Evolutionary conservation across 805 yeast species (phyloP), one percentile per base, ranked within the genome.

Genomic region (Candida jianshihensis): DNA sequence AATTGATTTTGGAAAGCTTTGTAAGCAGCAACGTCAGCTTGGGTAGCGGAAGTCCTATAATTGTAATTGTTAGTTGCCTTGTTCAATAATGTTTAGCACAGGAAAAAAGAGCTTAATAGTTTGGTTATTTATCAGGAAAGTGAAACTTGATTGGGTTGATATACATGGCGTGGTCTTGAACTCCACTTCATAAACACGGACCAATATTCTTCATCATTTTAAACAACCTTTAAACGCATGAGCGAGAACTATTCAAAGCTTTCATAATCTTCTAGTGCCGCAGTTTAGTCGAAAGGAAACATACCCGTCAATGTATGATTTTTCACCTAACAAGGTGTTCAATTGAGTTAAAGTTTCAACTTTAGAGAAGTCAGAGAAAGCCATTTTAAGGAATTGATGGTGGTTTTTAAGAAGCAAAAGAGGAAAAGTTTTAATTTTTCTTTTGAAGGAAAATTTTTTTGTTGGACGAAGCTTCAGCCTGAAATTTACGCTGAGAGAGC

Each of bases 181-280:
- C 67, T 70, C 86, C 94, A 80, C 88, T 84, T 86, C 95, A 77
- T 81, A 81, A 85, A 85, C 94, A 84, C 89, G 94, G 94, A 84
- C 94, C 94, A 84, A 81, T 71, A 56, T 60, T 59, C 69, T 67
- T 82, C 88, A 82, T 80, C 86, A 79, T 73, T 37, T n/a, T n/a
- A n/a, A n/a, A n/a, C n/a, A n/a, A n/a, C n/a, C n/a, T n/a, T n/a
- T n/a, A n/a, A n/a, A n/a, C n/a, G n/a, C n/a, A n/a, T n/a, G n/a
- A n/a, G n/a, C n/a, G n/a, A n/a, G n/a, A n/a, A n/a, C n/a, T n/a
- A 21, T 21, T 11, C 26, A 24, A 24, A 5, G 26, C 26, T 12
- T 24, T 24, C 13, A 24, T 11, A 24, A 6, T 7, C 14, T 12
- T 9, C n/a, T n/a, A n/a, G n/a, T n/a, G n/a, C n/a, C n/a, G n/a